Base-by-base conservation (phyloP, 805 yeast species). In the Candida rishiriensis region DNA sequence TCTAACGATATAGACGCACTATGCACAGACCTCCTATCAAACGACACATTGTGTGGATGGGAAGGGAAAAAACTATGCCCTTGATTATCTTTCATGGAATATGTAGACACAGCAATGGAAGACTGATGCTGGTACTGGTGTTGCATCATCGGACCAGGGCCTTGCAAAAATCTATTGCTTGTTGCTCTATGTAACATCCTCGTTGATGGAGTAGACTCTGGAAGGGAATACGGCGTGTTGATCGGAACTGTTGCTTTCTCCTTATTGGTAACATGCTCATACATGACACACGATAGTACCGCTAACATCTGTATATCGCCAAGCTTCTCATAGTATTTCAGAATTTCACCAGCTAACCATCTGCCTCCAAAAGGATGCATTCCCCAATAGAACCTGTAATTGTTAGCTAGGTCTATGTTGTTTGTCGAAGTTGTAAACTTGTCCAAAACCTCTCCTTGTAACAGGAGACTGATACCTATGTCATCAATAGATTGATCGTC, bases 271-370 rank as follows among this genome's bases (percentile, higher is more conserved):
- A 54, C 37, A 52, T 71, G 74, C 55, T 71, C 85, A 55, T 69
- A 72, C 44, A 86, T 64, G 4, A 88, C 72, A 63, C 96, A 87
- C 3, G 91, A 78, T 51, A 89, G 63, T 88, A 87, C 85, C 1
- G 95, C 96, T 18, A 90, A 67, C 96, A 91, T 88, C 61, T 91
- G 97, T 26, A 88, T 64, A 55, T 91, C 84, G 1, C 82, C 79
- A 35, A 70, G 57, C 30, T 55, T 64, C 53, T 83, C 93, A 57
- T 82, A 88, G 53, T 83, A 82, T 1, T 61, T 57, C 56, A 90
- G 70, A 34, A 88, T 68, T 47, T 79, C 77, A 21, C 71, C 71
- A 0, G 88, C 71, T 17, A 88, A 66, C 85, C 88, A 78, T 11
- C 71, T 53, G 34, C 80, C 72, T 1, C 95, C 96, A 59, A 83